These are phyloP conservation scores for Pyrus communis DNA, from an alignment of 306 rosid species.

Conservation along the genomic window DNA sequence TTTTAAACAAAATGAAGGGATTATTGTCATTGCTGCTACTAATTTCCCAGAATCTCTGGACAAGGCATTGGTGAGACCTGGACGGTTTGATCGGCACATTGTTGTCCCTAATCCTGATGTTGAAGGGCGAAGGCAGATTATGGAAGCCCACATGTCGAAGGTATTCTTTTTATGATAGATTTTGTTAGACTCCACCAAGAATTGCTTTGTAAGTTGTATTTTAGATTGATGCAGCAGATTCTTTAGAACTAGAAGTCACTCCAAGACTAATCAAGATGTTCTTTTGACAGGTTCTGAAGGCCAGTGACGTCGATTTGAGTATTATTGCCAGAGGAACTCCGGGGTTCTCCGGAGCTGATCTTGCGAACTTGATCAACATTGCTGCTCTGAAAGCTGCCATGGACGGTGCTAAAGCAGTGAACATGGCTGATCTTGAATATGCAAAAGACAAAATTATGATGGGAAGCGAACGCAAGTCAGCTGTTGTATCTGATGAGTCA, in stretches of 20 bases:
- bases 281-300: constrained; percentile 57
- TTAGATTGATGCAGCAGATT: not conserved
- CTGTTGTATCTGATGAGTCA: constrained; percentile 65
- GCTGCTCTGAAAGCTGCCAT: constrained; percentile 92
- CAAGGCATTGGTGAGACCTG: constrained; percentile 92
- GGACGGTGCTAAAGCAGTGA: constrained; percentile 81
- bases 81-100: constrained; percentile 86
- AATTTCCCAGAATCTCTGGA: constrained; percentile 85
- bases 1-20: constrained; percentile 91
- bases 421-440: constrained; percentile 77
- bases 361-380: constrained; percentile 78
- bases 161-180: constrained; percentile 28
- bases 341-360: constrained; percentile 89
- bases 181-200: not conserved
- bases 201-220: not conserved
- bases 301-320: constrained; percentile 73
- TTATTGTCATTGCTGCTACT: constrained; percentile 93
- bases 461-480: constrained; percentile 94
- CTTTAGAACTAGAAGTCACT: not conserved
- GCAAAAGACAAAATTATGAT: constrained; percentile 85
- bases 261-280: not conserved
- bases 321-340: constrained; percentile 84
- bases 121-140: constrained; percentile 89
- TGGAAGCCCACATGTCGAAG: constrained; percentile 88
- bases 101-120: constrained; percentile 94